A percentile compares a stretch with the other conserved stretches of the same genome.
These are phyloP conservation scores for Xylaria sp. DNA, from an alignment of 2,329 filamentous ascomycete genomes.

Conservation along the genomic window DNA sequence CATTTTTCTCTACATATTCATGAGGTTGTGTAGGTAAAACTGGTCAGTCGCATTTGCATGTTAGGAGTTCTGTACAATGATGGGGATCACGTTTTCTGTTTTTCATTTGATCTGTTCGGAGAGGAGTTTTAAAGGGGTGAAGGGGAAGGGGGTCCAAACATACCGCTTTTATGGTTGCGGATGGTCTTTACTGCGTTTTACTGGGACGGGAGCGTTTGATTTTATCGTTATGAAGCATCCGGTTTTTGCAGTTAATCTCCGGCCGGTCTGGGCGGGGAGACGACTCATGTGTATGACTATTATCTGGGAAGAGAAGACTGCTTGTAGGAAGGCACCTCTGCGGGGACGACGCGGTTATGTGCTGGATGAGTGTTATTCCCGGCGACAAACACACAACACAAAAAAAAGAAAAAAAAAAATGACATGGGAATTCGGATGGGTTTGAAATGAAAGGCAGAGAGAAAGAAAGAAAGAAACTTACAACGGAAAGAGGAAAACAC, in stretches of 20 bases:
- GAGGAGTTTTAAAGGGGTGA: slow-evolving; percentile 16
- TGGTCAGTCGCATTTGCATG: slow-evolving; percentile 10
- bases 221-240: slow-evolving; percentile 3
- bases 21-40: slow-evolving; percentile 6
- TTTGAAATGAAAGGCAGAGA: no score
- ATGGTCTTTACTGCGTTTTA: slow-evolving; percentile 8
- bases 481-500: neutral
- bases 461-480: no score
- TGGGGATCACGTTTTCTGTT: slow-evolving; percentile 8
- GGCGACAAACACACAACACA: neutral
- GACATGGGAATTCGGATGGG: no score
- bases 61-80: slow-evolving; percentile 21
- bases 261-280: slow-evolving; percentile 1
- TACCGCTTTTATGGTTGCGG: slow-evolving; percentile 11
- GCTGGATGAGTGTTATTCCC: slow-evolving; percentile 1
- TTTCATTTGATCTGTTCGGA: slow-evolving; percentile 5
- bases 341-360: neutral
- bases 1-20: slow-evolving; percentile 2
- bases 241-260: slow-evolving; percentile 11
- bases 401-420: neutral
- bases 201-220: slow-evolving; percentile 13
- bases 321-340: neutral
- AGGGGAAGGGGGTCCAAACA: slow-evolving; percentile 8
- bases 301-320: slow-evolving; percentile 2
- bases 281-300: slow-evolving; percentile 14